A percentile compares a stretch with the other conserved stretches of the same genome.
Evolutionary conservation across 225 moss, liverwort and hornwort species (phyloP).

Genomic region (Physcomitrellopsis africana): DNA sequence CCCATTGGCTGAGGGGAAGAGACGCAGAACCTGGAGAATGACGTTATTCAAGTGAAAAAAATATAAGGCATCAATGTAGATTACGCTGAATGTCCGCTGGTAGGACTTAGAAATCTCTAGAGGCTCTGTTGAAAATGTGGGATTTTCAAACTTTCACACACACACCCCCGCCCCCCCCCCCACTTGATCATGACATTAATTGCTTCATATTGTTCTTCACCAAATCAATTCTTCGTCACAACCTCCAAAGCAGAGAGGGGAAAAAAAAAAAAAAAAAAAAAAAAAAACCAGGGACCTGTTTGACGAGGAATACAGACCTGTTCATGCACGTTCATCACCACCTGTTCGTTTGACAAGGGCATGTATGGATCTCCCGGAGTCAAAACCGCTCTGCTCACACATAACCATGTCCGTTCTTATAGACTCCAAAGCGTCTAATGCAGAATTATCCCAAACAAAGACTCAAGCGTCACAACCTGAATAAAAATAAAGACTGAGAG

Average conservation of each 20-base stretch:
- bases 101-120: too few species aligned
- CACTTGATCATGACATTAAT: too few species aligned
- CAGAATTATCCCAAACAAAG: neutral
- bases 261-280: too few species aligned
- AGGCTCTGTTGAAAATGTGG: too few species aligned
- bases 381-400: slow-evolving; percentile 74
- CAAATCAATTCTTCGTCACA: too few species aligned
- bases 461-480: neutral
- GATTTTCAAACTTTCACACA: too few species aligned
- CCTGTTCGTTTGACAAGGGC: slow-evolving; percentile 71
- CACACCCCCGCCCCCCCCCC: too few species aligned
- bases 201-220: too few species aligned
- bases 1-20: slow-evolving; percentile 80
- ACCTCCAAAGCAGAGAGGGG: too few species aligned
- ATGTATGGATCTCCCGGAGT: slow-evolving; percentile 95
- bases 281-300: too few species aligned
- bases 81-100: too few species aligned
- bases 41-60: neutral
- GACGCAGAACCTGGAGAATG: slow-evolving; percentile 57
- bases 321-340: slow-evolving; percentile 71
- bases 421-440: neutral
- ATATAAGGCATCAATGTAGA: too few species aligned
- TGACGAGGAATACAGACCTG: slow-evolving; percentile 53
- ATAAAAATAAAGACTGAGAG: neutral
- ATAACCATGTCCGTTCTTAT: neutral